Evolutionary conservation across 208 protist species (phyloP), one percentile per base, ranked within the genome.

Genomic region (Leptomonas pyrrhocoris): DNA sequence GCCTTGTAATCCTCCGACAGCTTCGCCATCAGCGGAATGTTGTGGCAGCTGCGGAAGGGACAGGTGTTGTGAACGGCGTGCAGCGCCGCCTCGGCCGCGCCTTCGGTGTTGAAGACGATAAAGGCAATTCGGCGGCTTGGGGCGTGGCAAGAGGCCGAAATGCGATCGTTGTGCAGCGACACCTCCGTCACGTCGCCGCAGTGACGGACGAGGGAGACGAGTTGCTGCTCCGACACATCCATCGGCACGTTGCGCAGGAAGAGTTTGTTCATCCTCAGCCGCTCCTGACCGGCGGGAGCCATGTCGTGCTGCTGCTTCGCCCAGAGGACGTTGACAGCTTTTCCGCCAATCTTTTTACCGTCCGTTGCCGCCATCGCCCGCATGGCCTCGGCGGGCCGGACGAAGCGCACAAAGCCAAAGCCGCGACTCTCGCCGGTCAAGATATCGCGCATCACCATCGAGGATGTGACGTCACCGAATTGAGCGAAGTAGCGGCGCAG

Each of bases 371-470:
- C 19, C 46, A 79, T 54, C 23, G 82, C 82, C 15, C 23, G 46
- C 36, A 18, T 25, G 1, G 82, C 82, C 19, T 79, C 72, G 13
- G 1, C 25, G 62, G 51, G 56, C 12, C 40, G 19, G 28, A 31
- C 49, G 65, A 75, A 84, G 34, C 79, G 78, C 61, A 88, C 82
- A 61, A 84, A 88, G 21, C 49, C 82, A 21, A 56, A 66, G 27
- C 82, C 79, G 30, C 46, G 79, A 51, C 77, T 84, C 63, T 74
- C 40, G 7, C 82, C 82, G 28, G 53, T 84, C 62, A 75, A 71
- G 43, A 88, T 88, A 67, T 88, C 74, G 21, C 73, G 73, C 78
- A 82, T 80, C 69, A 87, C 77, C 59, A 79, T 81, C 38, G 75
- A 77, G 30, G 79, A 71, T 1, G 69, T 46, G 49, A 88, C 74